A percentile compares a stretch with the other conserved stretches of the same genome.
Conservation (phyloP, 2,329 filamentous ascomycete species). For the Sordariomycetes sp. region DNA sequence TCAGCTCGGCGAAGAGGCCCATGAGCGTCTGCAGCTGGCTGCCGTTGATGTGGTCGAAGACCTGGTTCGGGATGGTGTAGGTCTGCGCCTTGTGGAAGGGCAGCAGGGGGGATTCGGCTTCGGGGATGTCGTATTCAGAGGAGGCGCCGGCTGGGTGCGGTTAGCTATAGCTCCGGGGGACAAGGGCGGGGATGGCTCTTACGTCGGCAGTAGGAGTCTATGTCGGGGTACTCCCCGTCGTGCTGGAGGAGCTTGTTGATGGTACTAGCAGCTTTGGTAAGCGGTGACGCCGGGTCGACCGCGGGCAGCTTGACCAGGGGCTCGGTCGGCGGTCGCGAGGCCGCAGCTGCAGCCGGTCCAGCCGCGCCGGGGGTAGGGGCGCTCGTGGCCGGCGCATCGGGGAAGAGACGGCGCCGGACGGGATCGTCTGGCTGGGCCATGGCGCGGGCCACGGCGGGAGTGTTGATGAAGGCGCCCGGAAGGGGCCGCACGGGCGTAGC, state of each 20-base stretch:
- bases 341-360: neutral
- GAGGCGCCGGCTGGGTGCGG: conserved; percentile 63
- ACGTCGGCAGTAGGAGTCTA: conserved; percentile 85
- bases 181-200: conserved; percentile 25
- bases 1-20: conserved; percentile 88
- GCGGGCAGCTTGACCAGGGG: conserved; percentile 5
- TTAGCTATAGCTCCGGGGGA: neutral
- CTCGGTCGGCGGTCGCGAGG: conserved; percentile 1
- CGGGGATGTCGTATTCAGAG: conserved; percentile 76
- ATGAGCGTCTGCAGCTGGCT: conserved; percentile 83
- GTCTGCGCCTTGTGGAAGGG: conserved; percentile 81
- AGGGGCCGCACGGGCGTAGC: conserved; percentile 58
- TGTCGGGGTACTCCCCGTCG: conserved; percentile 73
- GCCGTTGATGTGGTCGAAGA: conserved; percentile 85
- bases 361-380: conserved; percentile 5
- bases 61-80: conserved; percentile 80
- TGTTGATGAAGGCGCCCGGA: conserved; percentile 65
- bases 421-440: conserved; percentile 27
- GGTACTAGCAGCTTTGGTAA: conserved; percentile 68
- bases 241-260: conserved; percentile 67
- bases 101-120: conserved; percentile 57
- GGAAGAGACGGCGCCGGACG: conserved; percentile 38
- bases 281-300: conserved; percentile 41
- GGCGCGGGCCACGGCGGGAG: conserved; percentile 49
- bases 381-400: conserved; percentile 9